phyloP scores from a whole-genome alignment of 2,329 filamentous ascomycete species.

The Orbilia blumenaviensis region DNA sequence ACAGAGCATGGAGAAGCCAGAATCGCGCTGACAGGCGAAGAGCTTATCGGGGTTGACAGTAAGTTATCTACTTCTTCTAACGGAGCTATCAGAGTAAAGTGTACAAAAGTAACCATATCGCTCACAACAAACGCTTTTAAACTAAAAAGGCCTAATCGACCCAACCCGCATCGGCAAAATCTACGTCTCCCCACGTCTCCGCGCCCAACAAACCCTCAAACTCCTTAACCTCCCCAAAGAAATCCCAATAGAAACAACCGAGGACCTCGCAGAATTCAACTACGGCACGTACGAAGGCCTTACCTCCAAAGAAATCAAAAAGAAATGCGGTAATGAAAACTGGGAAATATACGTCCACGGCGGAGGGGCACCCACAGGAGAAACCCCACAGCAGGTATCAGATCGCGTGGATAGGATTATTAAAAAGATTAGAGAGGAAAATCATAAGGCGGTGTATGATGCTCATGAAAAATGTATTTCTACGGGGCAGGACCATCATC shows the following conservation, averaged over 20 bases:
- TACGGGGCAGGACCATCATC: constrained; percentile 60
- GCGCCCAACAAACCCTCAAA: constrained; percentile 89
- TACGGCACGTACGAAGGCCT: constrained; percentile 88
- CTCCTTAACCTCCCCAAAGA: constrained; percentile 72
- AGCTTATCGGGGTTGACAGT: constrained; percentile 82
- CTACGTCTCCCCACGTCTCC: constrained; percentile 85
- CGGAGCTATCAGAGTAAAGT: too few relatives aligned
- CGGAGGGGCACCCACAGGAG: constrained; percentile 65
- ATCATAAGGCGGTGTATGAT: constrained; percentile 70
- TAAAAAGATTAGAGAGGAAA: constrained; percentile 73
- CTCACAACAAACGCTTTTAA: too few relatives aligned
- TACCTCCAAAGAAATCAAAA: constrained; percentile 74
- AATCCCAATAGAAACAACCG: constrained; percentile 73
- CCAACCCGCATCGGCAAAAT: constrained; percentile 62
- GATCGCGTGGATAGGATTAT: constrained; percentile 79
- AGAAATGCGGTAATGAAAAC: constrained; percentile 64
- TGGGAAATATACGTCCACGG: constrained; percentile 51
- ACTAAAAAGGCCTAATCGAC: constrained; percentile 23
- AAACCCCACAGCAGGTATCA: constrained; percentile 80
- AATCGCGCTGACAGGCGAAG: constrained; percentile 78
- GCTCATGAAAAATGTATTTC: constrained; percentile 62
- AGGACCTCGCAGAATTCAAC: constrained; percentile 84
- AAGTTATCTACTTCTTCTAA: constrained; percentile 67
- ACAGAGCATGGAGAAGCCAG: constrained; percentile 82
- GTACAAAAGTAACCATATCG: too few relatives aligned